Evolutionary conservation across 2,329 filamentous ascomycete species (phyloP), one percentile per base, ranked within the genome.

Genomic region (Chrysoporthe puriensis): DNA sequence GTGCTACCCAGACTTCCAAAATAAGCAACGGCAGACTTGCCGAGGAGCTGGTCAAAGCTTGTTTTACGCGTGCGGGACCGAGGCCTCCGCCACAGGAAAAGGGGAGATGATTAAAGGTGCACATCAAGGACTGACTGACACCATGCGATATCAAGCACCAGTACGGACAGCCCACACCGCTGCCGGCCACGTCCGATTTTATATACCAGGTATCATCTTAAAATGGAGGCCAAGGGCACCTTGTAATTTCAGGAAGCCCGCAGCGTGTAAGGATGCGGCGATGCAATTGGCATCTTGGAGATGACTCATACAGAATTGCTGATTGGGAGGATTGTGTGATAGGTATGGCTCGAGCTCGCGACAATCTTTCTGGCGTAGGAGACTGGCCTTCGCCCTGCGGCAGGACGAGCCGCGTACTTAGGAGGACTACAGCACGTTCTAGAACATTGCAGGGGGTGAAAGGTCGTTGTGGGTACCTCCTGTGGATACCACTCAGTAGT

Each of bases 21-120:
- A 42, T 62, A 54, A 66, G 63, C 62, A 21, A 44, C 21, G 59
- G 32, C 54, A 57, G 26, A 8, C 6, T 34, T 57, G 21, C 32
- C 54, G 48, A 26, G 43, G 32, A 40, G 21, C 54, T 68, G 63
- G 63, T 56, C 66, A 68, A 43, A 66, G 66, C 66, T 68, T 65
- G 36, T n/a, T 62, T 56, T 67, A 32, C 62, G 21, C 18, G 40
- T 64, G 56, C 62, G 54, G 61, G 46, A 13, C 14, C 26, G 42
- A 58, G 32, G 56, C 52, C 60, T 61, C 66, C 66, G 63, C 62
- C 18, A 7, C 14, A 8, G 62, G 64, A 67, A 64, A 64, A 62
- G 66, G 66, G 66, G 40, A 56, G n/a, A 34, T 40, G 14, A 40
- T 58, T n/a, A 54, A 44, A 46, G 44, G 54, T 40, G 32, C 42